Evolutionary conservation across 176 grass and related monocot species (phyloP).

Genomic region (Carex pumila): DNA sequence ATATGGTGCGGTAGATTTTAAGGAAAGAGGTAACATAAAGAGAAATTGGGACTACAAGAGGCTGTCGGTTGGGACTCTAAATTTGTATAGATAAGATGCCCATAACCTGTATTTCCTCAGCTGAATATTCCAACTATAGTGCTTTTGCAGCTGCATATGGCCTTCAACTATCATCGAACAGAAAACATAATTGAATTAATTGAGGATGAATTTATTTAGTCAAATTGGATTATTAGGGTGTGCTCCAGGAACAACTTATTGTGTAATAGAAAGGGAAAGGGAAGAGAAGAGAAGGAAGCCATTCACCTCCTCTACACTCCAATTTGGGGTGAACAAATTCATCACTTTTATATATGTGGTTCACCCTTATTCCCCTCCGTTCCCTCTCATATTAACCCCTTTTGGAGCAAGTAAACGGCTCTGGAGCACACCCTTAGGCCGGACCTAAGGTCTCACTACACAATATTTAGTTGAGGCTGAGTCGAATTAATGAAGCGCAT

Average conservation of each 20-base stretch:
- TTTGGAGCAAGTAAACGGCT: too few species aligned
- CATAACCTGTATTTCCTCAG: slow-evolving; percentile 58
- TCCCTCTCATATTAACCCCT: too few species aligned
- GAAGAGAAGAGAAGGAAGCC: too few species aligned
- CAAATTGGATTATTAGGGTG: neutral
- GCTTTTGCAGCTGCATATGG: slow-evolving; percentile 67
- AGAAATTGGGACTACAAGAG: slow-evolving; percentile 41
- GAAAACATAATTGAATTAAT: neutral
- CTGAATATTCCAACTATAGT: slow-evolving; percentile 73
- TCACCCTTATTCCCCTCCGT: too few species aligned
- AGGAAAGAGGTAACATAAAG: neutral
- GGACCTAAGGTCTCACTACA: neutral
- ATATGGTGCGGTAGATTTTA: neutral
- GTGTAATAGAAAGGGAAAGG: too few species aligned
- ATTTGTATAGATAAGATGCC: slow-evolving; percentile 48
- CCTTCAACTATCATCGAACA: slow-evolving; percentile 61
- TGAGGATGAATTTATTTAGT: neutral
- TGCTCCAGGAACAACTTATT: too few species aligned
- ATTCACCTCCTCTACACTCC: too few species aligned
- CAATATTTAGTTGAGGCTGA: neutral
- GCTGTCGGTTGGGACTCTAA: slow-evolving; percentile 61
- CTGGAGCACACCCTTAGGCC: too few species aligned
- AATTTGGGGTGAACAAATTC: too few species aligned
- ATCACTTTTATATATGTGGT: too few species aligned
- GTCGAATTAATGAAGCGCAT: neutral